A percentile compares a stretch with the other conserved stretches of the same genome.
phyloP scores from a whole-genome alignment of 1,284 basidiomycete genomes.

The Cystobasidium slooffiae region DNA sequence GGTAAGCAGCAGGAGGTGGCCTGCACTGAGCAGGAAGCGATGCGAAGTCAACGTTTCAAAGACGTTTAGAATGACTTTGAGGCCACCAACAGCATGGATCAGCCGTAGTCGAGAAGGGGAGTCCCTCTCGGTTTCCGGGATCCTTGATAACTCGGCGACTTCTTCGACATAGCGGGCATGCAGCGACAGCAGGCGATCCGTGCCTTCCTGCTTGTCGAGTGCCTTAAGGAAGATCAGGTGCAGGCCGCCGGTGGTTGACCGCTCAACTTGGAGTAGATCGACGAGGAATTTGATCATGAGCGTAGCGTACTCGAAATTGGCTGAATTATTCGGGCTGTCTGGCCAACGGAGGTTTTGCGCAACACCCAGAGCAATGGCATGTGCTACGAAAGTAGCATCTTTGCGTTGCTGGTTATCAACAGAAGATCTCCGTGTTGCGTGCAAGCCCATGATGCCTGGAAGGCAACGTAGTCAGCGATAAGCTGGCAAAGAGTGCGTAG shows the following conservation, averaged over 20 bases:
- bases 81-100: conserved; percentile 74
- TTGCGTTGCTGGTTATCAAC: conserved; percentile 74
- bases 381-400: conserved; percentile 73
- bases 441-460: conserved; percentile 81
- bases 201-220: conserved; percentile 40
- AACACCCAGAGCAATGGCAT: conserved; percentile 62
- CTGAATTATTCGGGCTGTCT: conserved; percentile 58
- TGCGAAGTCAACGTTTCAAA: conserved; percentile 76
- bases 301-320: conserved; percentile 42
- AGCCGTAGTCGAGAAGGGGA: conserved; percentile 46
- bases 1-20: conserved; percentile 74
- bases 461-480: conserved; percentile 13
- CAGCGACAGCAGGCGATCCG: conserved; percentile 29
- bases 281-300: conserved; percentile 36
- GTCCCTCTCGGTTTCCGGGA: conserved; percentile 41
- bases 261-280: conserved; percentile 25
- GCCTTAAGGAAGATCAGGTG: conserved; percentile 42
- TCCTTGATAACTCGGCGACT: conserved; percentile 20
- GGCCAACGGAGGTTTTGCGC: conserved; percentile 56
- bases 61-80: conserved; percentile 80
- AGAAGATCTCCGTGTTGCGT: conserved; percentile 73
- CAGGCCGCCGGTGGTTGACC: conserved; percentile 30
- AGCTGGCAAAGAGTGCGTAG: neutral
- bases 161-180: conserved; percentile 28
- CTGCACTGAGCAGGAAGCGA: conserved; percentile 77